phyloP scores from a whole-genome alignment of 345 rosid genomes.

The Aquilaria yunnanensis region DNA sequence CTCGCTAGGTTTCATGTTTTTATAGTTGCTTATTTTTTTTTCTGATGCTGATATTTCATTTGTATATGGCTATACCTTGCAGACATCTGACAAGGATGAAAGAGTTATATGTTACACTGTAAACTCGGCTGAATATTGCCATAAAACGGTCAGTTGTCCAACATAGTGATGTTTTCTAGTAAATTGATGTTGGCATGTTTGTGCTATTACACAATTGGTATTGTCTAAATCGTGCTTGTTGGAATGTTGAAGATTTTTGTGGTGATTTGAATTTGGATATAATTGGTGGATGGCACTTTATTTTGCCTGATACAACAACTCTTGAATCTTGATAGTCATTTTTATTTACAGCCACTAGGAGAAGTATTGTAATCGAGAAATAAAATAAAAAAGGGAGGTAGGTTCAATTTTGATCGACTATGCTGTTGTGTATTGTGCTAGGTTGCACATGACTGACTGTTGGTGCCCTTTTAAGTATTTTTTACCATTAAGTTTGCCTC shows the following conservation, averaged over 20 bases:
- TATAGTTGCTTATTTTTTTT: neutral
- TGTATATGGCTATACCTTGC: constrained; percentile 18
- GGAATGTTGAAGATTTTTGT: neutral
- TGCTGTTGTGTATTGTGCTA: too few relatives aligned
- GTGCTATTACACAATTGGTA: neutral
- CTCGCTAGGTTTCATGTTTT: constrained; percentile 3
- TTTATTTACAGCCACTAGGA: too few relatives aligned
- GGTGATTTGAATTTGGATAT: too few relatives aligned
- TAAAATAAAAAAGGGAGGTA: too few relatives aligned
- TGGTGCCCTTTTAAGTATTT: too few relatives aligned
- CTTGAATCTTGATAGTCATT: too few relatives aligned
- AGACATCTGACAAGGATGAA: constrained; percentile 95
- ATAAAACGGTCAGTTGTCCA: constrained; percentile 67
- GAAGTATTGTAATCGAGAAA: too few relatives aligned
- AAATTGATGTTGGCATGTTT: neutral
- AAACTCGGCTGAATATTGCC: constrained; percentile 95
- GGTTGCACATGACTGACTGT: too few relatives aligned
- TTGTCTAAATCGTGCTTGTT: neutral
- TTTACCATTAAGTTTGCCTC: too few relatives aligned
- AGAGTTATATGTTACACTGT: constrained; percentile 91
- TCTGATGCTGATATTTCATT: constrained; percentile 12
- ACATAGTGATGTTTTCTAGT: constrained; percentile 6
- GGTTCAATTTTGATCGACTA: too few relatives aligned
- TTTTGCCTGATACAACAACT: too few relatives aligned
- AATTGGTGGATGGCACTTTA: too few relatives aligned